Conservation (phyloP, 345 rosid species). For the Erucastrum elatum region DNA sequence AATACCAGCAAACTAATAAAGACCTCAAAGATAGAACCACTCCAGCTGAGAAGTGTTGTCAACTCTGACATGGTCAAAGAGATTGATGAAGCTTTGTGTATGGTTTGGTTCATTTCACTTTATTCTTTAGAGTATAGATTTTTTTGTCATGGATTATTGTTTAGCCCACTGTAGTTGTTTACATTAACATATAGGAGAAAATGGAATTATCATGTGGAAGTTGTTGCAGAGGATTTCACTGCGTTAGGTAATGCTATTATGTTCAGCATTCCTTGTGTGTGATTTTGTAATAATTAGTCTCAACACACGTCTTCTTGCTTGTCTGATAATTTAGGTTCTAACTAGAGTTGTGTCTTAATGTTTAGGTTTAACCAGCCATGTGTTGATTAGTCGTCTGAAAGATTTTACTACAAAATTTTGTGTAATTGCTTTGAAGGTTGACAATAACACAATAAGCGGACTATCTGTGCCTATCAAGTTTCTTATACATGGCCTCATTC, state of each 20-base stretch:
- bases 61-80: conserved; percentile 28
- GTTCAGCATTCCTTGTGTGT: conserved; percentile 29
- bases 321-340: neutral
- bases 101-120: conserved; percentile 27
- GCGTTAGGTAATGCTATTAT: conserved; percentile 24
- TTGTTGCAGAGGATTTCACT: conserved; percentile 35
- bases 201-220: conserved; percentile 34
- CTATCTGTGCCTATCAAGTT: neutral
- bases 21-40: conserved; percentile 10
- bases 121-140: neutral
- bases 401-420: neutral
- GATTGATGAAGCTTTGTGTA: conserved; percentile 15
- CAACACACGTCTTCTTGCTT: conserved; percentile 29
- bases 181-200: conserved; percentile 13
- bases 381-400: neutral
- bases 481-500: neutral
- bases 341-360: neutral
- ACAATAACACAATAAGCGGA: neutral
- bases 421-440: neutral
- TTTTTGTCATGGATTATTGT: conserved; percentile 18
- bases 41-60: conserved; percentile 17
- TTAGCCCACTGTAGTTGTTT: neutral
- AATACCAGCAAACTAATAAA: conserved; percentile 16
- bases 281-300: conserved; percentile 19
- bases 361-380: neutral